Conservation (phyloP, 768 basidiomycete species). For the Russula griseocarnosa region DNA sequence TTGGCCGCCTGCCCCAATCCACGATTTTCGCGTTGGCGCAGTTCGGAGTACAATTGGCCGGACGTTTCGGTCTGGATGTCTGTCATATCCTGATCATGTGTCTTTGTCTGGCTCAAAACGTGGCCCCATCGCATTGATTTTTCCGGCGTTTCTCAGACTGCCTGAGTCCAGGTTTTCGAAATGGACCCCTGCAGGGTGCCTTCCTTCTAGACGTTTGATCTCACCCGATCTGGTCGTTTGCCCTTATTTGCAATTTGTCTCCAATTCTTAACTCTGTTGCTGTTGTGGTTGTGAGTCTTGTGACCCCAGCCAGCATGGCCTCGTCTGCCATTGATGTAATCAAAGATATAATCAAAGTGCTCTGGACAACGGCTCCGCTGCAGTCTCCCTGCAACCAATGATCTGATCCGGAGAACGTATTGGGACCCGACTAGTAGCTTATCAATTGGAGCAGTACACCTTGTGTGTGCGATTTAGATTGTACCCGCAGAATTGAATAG, state of each 20-base stretch:
- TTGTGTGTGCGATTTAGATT: not conserved
- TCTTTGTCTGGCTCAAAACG: slow-evolving; percentile 5
- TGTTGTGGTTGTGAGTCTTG: too few relatives aligned
- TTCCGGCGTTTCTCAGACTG: not conserved
- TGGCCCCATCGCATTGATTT: slow-evolving; percentile 3
- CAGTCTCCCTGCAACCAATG: not conserved
- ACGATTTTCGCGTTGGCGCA: not conserved
- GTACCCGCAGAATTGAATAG: not conserved
- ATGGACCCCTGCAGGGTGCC: not conserved
- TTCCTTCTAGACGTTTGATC: slow-evolving; percentile 20
- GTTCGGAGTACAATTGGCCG: not conserved
- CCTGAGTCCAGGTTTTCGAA: not conserved
- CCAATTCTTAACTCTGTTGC: too few relatives aligned
- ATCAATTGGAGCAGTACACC: not conserved
- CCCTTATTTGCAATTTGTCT: not conserved
- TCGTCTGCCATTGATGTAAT: too few relatives aligned
- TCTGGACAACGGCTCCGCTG: not conserved
- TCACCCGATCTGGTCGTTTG: slow-evolving; percentile 1
- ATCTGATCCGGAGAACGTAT: not conserved
- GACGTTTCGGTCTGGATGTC: not conserved
- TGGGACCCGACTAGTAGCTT: too few relatives aligned
- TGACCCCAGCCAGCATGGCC: not conserved
- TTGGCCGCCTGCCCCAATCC: not conserved
- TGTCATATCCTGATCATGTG: slow-evolving; percentile 14
- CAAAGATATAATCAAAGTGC: too few relatives aligned